Conservation (phyloP, 257 asterid genomes). For the Solanum pinnatisectum region DNA sequence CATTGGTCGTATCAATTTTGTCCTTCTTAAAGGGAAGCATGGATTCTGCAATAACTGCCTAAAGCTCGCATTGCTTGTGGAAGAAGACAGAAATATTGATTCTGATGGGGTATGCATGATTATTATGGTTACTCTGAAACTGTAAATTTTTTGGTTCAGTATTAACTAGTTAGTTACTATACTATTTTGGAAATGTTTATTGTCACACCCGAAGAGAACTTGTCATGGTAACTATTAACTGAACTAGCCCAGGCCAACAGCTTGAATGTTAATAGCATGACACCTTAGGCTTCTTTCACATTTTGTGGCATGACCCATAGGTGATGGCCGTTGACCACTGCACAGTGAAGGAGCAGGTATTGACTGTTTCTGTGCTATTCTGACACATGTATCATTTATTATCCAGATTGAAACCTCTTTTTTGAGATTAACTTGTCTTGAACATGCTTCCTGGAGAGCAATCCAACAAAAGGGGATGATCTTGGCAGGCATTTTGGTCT, state of each 20-base stretch:
- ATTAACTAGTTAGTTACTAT: neutral
- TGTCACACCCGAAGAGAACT: neutral
- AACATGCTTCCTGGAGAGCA: neutral
- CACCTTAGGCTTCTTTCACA: neutral
- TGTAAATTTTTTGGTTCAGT: neutral
- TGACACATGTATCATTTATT: neutral
- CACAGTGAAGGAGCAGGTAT: neutral
- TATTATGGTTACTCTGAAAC: neutral
- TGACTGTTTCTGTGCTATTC: neutral
- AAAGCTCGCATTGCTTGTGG: slow-evolving; percentile 55
- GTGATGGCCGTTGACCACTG: neutral
- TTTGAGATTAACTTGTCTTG: neutral
- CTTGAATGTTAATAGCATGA: neutral
- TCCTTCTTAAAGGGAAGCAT: slow-evolving; percentile 34
- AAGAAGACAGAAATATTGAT: slow-evolving; percentile 39
- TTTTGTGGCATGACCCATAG: neutral
- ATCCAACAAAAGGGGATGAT: neutral
- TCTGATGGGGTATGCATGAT: slow-evolving; percentile 72
- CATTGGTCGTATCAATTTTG: slow-evolving; percentile 19
- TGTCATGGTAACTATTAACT: neutral
- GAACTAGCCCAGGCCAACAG: neutral
- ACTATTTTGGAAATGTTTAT: neutral
- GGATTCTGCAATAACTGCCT: slow-evolving; percentile 72
- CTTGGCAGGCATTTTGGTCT: neutral
- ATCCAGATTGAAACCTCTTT: neutral